These are phyloP conservation scores for Fraxinus cuspidata DNA, from an alignment of 257 asterid genomes.

Conservation along the genomic window DNA sequence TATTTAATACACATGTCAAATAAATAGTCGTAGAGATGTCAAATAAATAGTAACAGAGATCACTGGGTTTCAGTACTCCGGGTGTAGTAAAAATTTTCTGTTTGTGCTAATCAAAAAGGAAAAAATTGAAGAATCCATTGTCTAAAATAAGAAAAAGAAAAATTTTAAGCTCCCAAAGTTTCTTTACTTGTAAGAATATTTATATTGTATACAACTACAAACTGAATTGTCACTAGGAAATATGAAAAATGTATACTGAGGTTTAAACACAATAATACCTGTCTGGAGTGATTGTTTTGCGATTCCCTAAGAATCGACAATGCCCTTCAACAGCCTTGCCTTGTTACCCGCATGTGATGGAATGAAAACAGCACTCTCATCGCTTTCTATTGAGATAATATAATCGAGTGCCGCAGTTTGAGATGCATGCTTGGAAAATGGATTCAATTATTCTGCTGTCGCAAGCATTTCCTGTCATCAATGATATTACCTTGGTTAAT, in stretches of 20 bases:
- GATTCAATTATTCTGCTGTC: constrained; percentile 58
- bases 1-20: too few relatives aligned
- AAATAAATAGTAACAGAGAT: too few relatives aligned
- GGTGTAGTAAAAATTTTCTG: too few relatives aligned
- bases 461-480: constrained; percentile 86
- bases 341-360: constrained; percentile 91
- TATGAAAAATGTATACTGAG: constrained; percentile 14
- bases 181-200: background rate
- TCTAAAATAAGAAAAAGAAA: background rate
- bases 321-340: constrained; percentile 98
- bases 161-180: background rate
- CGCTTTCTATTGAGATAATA: constrained; percentile 77
- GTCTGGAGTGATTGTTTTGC: constrained; percentile 84
- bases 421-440: constrained; percentile 72
- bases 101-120: background rate
- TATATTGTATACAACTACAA: constrained; percentile 6
- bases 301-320: constrained; percentile 82
- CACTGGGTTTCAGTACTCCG: too few relatives aligned
- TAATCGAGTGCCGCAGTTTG: constrained; percentile 95
- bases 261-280: constrained; percentile 43
- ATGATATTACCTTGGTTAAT: constrained; percentile 21
- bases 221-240: constrained; percentile 12
- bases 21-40: too few relatives aligned
- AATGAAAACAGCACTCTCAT: constrained; percentile 79
- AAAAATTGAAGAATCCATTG: background rate